Evolutionary conservation across 202 grass and related monocot species (phyloP).

Genomic region (Hordeum pubiflorum): DNA sequence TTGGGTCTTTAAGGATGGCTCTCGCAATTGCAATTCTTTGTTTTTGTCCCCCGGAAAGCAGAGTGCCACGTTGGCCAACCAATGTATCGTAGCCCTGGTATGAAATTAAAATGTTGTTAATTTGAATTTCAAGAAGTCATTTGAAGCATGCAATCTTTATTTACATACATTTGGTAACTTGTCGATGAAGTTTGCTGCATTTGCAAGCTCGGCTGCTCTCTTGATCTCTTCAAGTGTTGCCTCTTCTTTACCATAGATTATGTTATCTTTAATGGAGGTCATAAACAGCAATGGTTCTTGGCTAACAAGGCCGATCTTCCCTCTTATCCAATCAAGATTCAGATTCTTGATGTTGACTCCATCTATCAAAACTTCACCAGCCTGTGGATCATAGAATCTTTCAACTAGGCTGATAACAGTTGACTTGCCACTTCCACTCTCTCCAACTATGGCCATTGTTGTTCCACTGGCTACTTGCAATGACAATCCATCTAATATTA

Average conservation of each 20-base stretch:
- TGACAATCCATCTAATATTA: slow-evolving; percentile 76
- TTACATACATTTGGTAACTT: slow-evolving; percentile 74
- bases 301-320: slow-evolving; percentile 81
- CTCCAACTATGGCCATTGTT: slow-evolving; percentile 93
- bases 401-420: slow-evolving; percentile 77
- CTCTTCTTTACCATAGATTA: slow-evolving; percentile 64
- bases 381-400: slow-evolving; percentile 81
- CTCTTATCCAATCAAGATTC: slow-evolving; percentile 64
- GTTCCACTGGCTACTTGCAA: slow-evolving; percentile 61
- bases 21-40: slow-evolving; percentile 93
- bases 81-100: slow-evolving; percentile 72
- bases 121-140: background rate
- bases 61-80: slow-evolving; percentile 75
- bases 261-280: slow-evolving; percentile 86
- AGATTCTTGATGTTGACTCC: slow-evolving; percentile 70
- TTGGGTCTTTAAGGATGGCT: slow-evolving; percentile 85
- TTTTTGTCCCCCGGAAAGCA: slow-evolving; percentile 92
- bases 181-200: slow-evolving; percentile 86
- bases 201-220: slow-evolving; percentile 67
- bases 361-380: slow-evolving; percentile 79
- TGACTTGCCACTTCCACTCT: slow-evolving; percentile 92
- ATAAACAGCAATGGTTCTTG: slow-evolving; percentile 83
- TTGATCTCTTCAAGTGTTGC: slow-evolving; percentile 69
- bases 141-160: background rate
- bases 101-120: slow-evolving; percentile 18